Evolutionary conservation across 257 asterid species (phyloP), one percentile per base, ranked within the genome.

Genomic region (Rubia yunnanensis): DNA sequence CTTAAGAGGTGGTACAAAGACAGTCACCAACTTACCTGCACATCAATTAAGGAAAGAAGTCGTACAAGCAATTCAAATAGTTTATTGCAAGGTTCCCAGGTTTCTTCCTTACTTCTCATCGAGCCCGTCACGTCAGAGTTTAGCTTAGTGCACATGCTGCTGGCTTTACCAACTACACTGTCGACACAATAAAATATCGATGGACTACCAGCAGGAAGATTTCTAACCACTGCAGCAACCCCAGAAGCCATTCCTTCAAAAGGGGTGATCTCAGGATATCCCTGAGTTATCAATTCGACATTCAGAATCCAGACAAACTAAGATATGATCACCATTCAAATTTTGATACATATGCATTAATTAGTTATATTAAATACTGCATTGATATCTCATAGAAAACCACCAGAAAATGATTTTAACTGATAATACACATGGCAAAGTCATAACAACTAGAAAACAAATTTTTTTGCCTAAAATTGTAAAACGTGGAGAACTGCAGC

Each of bases 141-240:
- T 20, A 72, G 77, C 27, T 34, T 66, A 54, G 79, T 56, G 78
- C 84, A 83, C 63, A 89, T 82, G 75, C 72, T 76, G 63, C 76
- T 82, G 41, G 85, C 87, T 67, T 84, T 92, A 58, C 82, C 89
- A 49, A 82, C 80, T 10, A 89, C 83, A 70, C 82, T 67, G 68
- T 86, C 84, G 66, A 92, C 73, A 81, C 92, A 87, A 74, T 80
- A 92, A 69, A 78, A 84, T 79, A 83, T 78, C 49, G 96, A 77
- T 31, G 96, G 96, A 70, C 90, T 84, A 66, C 97, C 99, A 60
- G 99, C 99, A 46, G 99, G 99, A 72, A 92, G 95, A 81, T 87
- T 85, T 75, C 94, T 78, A 80, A 86, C 92, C 15, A 92, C 67
- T 49, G 97, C 88, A 75, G 80, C 89, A 57, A 89, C 94, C 38